phyloP scores from a whole-genome alignment of 2,329 filamentous ascomycete species.

The Magnaporthales sp. region DNA sequence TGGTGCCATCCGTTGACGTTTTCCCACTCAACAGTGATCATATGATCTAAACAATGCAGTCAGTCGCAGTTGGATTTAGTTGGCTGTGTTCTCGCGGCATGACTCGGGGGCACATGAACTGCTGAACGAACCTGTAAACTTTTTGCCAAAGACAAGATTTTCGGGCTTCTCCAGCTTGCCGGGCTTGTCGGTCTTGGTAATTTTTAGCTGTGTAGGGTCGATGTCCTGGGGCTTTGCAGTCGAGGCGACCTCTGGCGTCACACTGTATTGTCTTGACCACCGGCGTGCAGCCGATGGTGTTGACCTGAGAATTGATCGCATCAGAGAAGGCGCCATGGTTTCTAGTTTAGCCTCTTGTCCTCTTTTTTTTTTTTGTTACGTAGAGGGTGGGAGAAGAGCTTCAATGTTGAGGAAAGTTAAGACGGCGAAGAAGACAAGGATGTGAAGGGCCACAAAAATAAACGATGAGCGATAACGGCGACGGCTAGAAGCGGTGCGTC shows the following conservation, averaged over 20 bases:
- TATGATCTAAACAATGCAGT: slow-evolving; percentile 61
- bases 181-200: slow-evolving; percentile 68
- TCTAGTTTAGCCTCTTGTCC: not conserved
- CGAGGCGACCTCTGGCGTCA: slow-evolving; percentile 40
- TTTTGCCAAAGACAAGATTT: slow-evolving; percentile 80
- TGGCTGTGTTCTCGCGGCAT: not conserved
- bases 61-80: not conserved
- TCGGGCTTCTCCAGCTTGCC: slow-evolving; percentile 66
- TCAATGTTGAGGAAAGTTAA: not conserved
- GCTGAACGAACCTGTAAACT: slow-evolving; percentile 66
- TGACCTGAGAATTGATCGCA: slow-evolving; percentile 16
- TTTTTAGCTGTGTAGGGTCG: slow-evolving; percentile 66
- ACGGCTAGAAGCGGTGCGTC: not conserved
- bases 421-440: not conserved
- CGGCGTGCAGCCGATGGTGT: slow-evolving; percentile 22
- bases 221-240: slow-evolving; percentile 53
- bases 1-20: slow-evolving; percentile 73
- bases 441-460: not conserved
- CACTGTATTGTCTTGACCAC: slow-evolving; percentile 39
- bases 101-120: not conserved
- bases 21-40: slow-evolving; percentile 93
- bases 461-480: not conserved
- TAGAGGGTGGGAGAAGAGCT: not conserved
- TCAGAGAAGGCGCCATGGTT: slow-evolving; percentile 26
- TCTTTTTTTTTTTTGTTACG: not conserved